Percentiles rank a stretch among this genome's conserved stretches.
phyloP scores from a whole-genome alignment of 208 protist genomes.

The Porcisia hertigi region DNA sequence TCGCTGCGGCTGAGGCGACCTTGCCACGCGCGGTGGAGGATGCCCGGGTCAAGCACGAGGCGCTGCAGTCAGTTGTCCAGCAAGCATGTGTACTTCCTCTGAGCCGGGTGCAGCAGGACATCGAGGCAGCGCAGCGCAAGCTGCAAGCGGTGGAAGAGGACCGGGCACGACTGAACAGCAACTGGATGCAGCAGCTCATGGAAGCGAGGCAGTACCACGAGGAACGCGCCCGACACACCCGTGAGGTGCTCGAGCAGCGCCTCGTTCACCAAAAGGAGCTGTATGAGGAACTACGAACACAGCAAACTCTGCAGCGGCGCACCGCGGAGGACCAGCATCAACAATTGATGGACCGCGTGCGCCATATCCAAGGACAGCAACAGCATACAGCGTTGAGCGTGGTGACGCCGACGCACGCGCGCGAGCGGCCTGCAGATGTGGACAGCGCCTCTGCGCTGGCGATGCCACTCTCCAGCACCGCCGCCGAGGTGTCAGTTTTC shows the following conservation, averaged over 20 bases:
- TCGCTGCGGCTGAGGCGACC: conserved; percentile 26
- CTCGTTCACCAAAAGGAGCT: conserved; percentile 29
- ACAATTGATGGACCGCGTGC: conserved; percentile 9
- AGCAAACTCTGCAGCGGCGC: conserved; percentile 17
- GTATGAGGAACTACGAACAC: conserved; percentile 20
- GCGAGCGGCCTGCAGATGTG: conserved; percentile 2
- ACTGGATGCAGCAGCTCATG: conserved; percentile 27
- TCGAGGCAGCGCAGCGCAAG: conserved; percentile 21
- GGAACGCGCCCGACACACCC: conserved; percentile 21
- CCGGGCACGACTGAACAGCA: conserved; percentile 14
- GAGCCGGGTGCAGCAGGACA: conserved; percentile 30
- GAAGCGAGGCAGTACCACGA: conserved; percentile 26
- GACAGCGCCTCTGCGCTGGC: background rate
- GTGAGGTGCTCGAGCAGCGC: conserved; percentile 35
- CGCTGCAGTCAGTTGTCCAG: conserved; percentile 19
- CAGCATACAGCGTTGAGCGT: background rate
- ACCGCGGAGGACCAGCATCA: conserved; percentile 27
- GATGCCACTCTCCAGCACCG: too few relatives aligned
- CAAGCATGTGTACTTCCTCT: conserved; percentile 22
- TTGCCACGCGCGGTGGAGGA: conserved; percentile 11
- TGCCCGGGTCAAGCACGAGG: conserved; percentile 16
- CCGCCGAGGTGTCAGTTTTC: background rate
- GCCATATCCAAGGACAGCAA: conserved; percentile 12
- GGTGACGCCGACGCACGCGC: background rate
- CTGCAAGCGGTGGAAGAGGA: conserved; percentile 21